phyloP scores from a whole-genome alignment of 352 stramenopile genomes.

The Phytopythium mirpurense region DNA sequence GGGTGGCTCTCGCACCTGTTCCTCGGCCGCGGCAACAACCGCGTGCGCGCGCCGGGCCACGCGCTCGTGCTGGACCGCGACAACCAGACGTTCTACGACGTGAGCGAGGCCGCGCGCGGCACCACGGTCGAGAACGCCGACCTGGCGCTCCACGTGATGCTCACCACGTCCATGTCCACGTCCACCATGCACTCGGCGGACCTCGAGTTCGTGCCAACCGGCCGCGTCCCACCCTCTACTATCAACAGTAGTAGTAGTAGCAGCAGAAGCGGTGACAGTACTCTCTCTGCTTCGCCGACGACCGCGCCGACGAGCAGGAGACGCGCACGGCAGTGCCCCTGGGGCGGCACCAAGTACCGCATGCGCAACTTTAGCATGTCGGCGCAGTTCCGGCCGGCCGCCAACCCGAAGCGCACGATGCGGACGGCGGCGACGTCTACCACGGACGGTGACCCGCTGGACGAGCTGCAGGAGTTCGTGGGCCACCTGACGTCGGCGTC shows the following conservation, averaged over 20 bases:
- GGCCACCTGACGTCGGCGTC: constrained; percentile 36
- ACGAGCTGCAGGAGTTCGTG: constrained; percentile 54
- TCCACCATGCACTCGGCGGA: constrained; percentile 49
- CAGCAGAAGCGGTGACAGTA: constrained; percentile 16
- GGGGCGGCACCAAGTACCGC: constrained; percentile 65
- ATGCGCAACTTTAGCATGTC: constrained; percentile 67
- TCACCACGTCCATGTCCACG: constrained; percentile 65
- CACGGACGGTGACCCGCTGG: constrained; percentile 29
- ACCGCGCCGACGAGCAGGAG: constrained; percentile 14
- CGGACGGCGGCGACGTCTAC: constrained; percentile 13
- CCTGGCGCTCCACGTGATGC: constrained; percentile 59
- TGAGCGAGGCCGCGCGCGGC: constrained; percentile 42
- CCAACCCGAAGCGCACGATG: constrained; percentile 45
- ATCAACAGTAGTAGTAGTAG: constrained; percentile 6
- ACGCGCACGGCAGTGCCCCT: constrained; percentile 36
- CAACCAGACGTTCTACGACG: constrained; percentile 52
- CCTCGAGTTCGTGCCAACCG: constrained; percentile 57
- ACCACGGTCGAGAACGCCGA: constrained; percentile 67
- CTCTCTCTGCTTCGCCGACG: no score
- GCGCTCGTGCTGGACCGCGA: constrained; percentile 64
- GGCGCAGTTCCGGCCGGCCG: constrained; percentile 45
- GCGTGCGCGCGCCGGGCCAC: constrained; percentile 22
- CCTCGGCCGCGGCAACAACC: constrained; percentile 24
- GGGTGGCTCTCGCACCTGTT: constrained; percentile 71
- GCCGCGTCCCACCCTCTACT: constrained; percentile 26